Percentiles rank a stretch among this genome's conserved stretches.
These are phyloP conservation scores for Pseudogymnoascus sp. DNA, from an alignment of 2,329 filamentous ascomycete species.

Conservation along the genomic window DNA sequence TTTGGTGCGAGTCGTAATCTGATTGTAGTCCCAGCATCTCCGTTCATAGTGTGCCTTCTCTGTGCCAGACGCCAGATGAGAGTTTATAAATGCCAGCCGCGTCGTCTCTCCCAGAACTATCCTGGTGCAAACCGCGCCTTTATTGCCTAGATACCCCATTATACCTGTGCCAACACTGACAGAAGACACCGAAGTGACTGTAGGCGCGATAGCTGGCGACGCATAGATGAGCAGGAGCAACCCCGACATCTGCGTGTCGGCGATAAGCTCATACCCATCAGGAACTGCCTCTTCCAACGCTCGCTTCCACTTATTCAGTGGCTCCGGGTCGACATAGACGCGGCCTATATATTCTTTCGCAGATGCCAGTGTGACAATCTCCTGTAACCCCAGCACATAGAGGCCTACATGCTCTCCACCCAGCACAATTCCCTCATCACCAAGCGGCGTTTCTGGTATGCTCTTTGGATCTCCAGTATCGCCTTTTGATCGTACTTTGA, in stretches of 20 bases:
- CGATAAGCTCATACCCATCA: slow-evolving; percentile 64
- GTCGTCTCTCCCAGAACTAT: slow-evolving; percentile 86
- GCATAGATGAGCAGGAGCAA: slow-evolving; percentile 80
- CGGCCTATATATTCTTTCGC: slow-evolving; percentile 67
- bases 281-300: slow-evolving; percentile 69
- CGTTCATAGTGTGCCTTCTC: slow-evolving; percentile 71
- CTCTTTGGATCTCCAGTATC: slow-evolving; percentile 24
- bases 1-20: slow-evolving; percentile 66
- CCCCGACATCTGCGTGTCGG: slow-evolving; percentile 79
- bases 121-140: slow-evolving; percentile 76
- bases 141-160: slow-evolving; percentile 92
- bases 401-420: slow-evolving; percentile 68
- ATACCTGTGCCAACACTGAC: slow-evolving; percentile 80
- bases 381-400: slow-evolving; percentile 85
- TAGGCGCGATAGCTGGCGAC: slow-evolving; percentile 63
- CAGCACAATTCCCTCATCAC: slow-evolving; percentile 33
- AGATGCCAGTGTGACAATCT: slow-evolving; percentile 79
- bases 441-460: slow-evolving; percentile 27
- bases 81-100: slow-evolving; percentile 81
- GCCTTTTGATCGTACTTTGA: slow-evolving; percentile 37
- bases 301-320: slow-evolving; percentile 71
- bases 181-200: slow-evolving; percentile 74
- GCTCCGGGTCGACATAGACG: slow-evolving; percentile 63
- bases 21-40: slow-evolving; percentile 80
- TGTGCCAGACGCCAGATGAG: slow-evolving; percentile 79